phyloP scores from a whole-genome alignment of 345 rosid genomes.

The Carallia brachiata region DNA sequence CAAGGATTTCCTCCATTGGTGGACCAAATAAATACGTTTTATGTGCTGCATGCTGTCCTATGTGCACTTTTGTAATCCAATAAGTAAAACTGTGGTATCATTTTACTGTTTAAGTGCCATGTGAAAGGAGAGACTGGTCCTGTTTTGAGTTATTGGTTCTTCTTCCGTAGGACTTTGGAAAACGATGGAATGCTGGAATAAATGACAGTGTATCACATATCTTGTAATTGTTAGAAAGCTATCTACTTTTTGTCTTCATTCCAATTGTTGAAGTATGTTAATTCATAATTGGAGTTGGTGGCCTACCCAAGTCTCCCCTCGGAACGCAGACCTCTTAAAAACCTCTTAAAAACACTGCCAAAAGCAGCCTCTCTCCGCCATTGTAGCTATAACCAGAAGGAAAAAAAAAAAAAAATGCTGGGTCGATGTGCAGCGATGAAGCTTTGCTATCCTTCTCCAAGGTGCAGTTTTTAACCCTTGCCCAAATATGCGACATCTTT shows the following conservation, averaged over 20 bases:
- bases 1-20: constrained; percentile 93
- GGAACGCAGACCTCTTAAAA: no score
- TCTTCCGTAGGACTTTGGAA: constrained; percentile 5
- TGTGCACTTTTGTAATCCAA: constrained; percentile 11
- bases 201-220: not conserved
- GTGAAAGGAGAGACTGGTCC: constrained; percentile 12
- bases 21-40: constrained; percentile 58
- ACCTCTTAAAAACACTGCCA: no score
- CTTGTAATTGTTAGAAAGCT: constrained; percentile 8
- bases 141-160: constrained; percentile 5
- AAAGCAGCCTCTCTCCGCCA: no score
- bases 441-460: no score
- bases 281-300: no score
- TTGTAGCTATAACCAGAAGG: no score
- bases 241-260: not conserved
- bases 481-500: no score
- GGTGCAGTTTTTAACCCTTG: no score
- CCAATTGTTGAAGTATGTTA: no score
- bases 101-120: constrained; percentile 14
- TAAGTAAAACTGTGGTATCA: constrained; percentile 20
- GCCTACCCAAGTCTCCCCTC: no score
- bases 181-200: not conserved
- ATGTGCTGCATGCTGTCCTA: not conserved
- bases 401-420: no score
- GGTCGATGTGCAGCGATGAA: no score